Base-by-base conservation (phyloP, 768 basidiomycete species). In the Leccinum sublutescens region DNA sequence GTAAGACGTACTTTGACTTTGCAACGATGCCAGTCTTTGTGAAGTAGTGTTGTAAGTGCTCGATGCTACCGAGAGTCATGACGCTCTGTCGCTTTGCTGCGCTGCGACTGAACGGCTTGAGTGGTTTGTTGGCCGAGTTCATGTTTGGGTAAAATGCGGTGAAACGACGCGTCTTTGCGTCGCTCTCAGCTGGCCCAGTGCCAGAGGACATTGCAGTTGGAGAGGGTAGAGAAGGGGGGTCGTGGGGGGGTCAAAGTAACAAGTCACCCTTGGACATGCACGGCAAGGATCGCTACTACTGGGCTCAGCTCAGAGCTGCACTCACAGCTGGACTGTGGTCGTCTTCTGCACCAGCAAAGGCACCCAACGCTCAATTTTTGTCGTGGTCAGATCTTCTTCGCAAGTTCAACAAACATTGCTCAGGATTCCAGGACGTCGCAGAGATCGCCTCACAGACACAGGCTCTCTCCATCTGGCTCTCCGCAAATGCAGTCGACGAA, bases 61-160 rank as follows among this genome's bases (percentile, higher is more conserved):
- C 91, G 65, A 98, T 98, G 70, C 92, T 94, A n/a, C 95, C 95
- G 17, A 98, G 76, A 0, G 93, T 86, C 86, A 95, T 89, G 19
- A 98, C 95, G 66, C 91, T 93, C 73, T 93, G 91, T 47, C 95
- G 85, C 75, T 95, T 96, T 4, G 93, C 92, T 0, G 95, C 95
- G 60, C 90, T 93, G 62, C 89, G 79, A 65, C 89, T 91, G 80
- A 95, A 95, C 2, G 92, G 90, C 29, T 93, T 94, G 73, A 84
- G 79, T 0, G 83, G 84, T 69, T 91, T 93, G 71, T 87, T 88
- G 12, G 79, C 69, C 8, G 86, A 77, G 70, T 86, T 88, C 67
- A 84, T 74, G 72, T 88, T 86, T 0, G 90, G 89, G 68, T 93
- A 93, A 68, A 89, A 86, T 3, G 91, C 88, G 4, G 89, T 85